phyloP scores from a whole-genome alignment of 768 basidiomycete genomes.

The Lactarius sanguifluus region DNA sequence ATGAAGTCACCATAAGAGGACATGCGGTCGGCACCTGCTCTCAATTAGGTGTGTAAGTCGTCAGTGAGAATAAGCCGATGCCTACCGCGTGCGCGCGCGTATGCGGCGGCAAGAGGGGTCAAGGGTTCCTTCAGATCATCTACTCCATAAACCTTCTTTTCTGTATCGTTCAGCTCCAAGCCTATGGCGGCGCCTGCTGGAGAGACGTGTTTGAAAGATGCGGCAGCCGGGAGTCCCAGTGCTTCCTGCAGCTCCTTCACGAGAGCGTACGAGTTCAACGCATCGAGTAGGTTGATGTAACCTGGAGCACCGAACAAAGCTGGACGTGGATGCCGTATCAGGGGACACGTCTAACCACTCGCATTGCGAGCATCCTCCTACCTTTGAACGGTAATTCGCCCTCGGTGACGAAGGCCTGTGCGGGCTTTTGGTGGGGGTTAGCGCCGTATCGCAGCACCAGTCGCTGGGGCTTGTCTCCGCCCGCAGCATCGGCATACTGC shows the following conservation, averaged over 20 bases:
- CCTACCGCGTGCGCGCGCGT: conserved; percentile 90
- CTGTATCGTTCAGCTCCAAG: conserved; percentile 72
- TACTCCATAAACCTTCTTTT: conserved; percentile 94
- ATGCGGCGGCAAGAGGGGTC: conserved; percentile 87
- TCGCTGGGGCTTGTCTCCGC: conserved; percentile 73
- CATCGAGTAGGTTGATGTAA: conserved; percentile 97
- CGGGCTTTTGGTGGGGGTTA: conserved; percentile 98
- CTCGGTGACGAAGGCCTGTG: conserved; percentile 89
- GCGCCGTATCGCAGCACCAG: conserved; percentile 91
- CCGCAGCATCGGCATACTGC: conserved; percentile 86
- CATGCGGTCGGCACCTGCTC: conserved; percentile 92
- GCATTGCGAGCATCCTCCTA: conserved; percentile 34
- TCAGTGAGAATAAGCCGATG: not conserved
- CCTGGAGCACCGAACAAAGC: conserved; percentile 93
- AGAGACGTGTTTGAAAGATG: conserved; percentile 99
- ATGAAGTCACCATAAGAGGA: conserved; percentile 99
- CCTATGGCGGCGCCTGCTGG: conserved; percentile 97
- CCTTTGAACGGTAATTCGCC: conserved; percentile 95
- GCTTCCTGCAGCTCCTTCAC: conserved; percentile 92
- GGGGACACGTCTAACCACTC: not conserved
- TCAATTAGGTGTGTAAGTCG: conserved; percentile 5
- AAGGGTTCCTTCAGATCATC: conserved; percentile 91
- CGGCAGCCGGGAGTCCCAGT: conserved; percentile 87
- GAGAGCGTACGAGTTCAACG: conserved; percentile 93
- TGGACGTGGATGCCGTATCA: conserved; percentile 36